Evolutionary conservation across 2,329 filamentous ascomycete genomes (phyloP).

Genomic region (Cytospora leucostoma): DNA sequence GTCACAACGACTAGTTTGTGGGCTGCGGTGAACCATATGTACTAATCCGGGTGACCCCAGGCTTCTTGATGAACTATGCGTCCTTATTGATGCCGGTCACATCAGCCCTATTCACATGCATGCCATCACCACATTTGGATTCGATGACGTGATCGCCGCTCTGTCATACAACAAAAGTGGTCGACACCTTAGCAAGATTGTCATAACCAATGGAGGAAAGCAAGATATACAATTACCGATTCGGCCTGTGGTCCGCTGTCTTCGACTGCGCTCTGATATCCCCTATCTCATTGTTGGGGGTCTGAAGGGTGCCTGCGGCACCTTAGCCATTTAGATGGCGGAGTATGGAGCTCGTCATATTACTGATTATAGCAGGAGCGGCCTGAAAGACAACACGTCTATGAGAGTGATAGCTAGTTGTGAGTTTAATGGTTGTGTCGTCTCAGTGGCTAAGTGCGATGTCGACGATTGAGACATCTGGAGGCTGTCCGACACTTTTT

Average conservation of each 20-base stretch:
- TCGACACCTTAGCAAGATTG: slow-evolving; percentile 43
- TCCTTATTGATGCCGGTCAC: slow-evolving; percentile 29
- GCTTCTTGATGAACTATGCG: no score
- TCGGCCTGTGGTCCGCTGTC: slow-evolving; percentile 23
- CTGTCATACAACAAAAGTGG: slow-evolving; percentile 38
- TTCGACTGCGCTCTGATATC: slow-evolving; percentile 31
- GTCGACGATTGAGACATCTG: slow-evolving; percentile 27
- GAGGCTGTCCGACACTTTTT: slow-evolving; percentile 25
- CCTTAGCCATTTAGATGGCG: slow-evolving; percentile 38
- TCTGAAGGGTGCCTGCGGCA: slow-evolving; percentile 40
- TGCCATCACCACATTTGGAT: slow-evolving; percentile 34
- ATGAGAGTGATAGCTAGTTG: slow-evolving; percentile 29
- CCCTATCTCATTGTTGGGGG: slow-evolving; percentile 43
- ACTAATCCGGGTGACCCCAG: no score
- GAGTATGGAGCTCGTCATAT: slow-evolving; percentile 39
- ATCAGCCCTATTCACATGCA: slow-evolving; percentile 37
- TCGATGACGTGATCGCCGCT: slow-evolving; percentile 35
- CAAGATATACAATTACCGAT: slow-evolving; percentile 32
- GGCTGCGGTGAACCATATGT: no score
- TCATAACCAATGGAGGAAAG: slow-evolving; percentile 33
- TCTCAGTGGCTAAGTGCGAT: slow-evolving; percentile 28
- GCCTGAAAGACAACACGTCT: slow-evolving; percentile 35
- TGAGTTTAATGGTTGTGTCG: slow-evolving; percentile 27
- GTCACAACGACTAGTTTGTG: no score
- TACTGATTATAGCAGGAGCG: slow-evolving; percentile 35